Base-by-base conservation (phyloP, 345 rosid genomes). In the Nephelium lappaceum region DNA sequence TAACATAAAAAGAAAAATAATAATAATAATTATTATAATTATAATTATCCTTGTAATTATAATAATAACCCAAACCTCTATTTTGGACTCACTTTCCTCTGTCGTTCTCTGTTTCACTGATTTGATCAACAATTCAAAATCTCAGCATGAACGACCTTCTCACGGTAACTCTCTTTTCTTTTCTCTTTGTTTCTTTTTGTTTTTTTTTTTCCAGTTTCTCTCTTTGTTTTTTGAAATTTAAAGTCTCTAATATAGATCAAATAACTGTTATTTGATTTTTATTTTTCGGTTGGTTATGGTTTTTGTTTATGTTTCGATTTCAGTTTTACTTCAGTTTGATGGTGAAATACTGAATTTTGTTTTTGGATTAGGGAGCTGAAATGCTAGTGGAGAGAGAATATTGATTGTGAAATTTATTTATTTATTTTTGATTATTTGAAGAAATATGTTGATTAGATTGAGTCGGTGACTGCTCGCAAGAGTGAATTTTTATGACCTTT, bases 141-240 rank as follows among this genome's bases (percentile, higher is more conserved):
- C 62, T 70, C 70, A 84, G 53, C 69, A 87, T 87, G 90, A 87
- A 87, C 83, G 88, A 87, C 77, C 71, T 87, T 71, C 87, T 87
- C 66, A 75, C 84, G 85, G 87, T 88, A 75, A 80, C 23, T 69
- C 23, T 53, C 45, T 7, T 6, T 71, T 75, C 36, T 0, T 41
- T 60, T 68, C 9, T 38, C 67, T 25, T 7, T 45, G 47, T 23
- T 5, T 51, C n/a, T 43, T 45, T 63, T 53, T 2, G 0, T 53
- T 60, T 18, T 14, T 18, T 47, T 51, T 45, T 45, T 9, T 43
- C 47, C 47, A 7, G 4, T 11, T 7, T 7, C 60, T 75, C 67
- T 47, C n/a, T 51, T n/a, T 8, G 0, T 25, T 45, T 27, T 73
- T 53, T 74, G 11, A 15, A 11, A 23, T 43, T 5, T 25, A 15